A percentile compares a stretch with the other conserved stretches of the same genome.
Evolutionary conservation across 306 rosid genomes (phyloP).

Genomic region (Alnus glutinosa): DNA sequence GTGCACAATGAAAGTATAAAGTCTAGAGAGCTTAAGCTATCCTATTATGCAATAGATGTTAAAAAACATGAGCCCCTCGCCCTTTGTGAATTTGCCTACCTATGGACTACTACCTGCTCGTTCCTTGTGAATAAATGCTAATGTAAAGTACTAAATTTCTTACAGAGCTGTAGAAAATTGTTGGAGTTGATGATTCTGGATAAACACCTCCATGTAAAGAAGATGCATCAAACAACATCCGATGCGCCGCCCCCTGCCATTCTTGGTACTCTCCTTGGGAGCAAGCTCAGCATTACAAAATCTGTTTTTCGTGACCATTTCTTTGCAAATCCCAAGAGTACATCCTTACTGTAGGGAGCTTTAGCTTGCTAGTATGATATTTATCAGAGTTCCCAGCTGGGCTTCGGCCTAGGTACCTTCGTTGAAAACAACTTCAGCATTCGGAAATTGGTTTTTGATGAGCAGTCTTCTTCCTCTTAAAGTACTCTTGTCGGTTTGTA

Average conservation of each 20-base stretch:
- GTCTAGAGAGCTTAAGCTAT: neutral
- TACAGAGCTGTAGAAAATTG: slow-evolving; percentile 77
- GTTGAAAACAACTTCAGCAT: neutral
- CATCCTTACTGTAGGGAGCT: slow-evolving; percentile 54
- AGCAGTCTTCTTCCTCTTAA: neutral
- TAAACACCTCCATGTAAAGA: slow-evolving; percentile 64
- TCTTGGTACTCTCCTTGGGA: slow-evolving; percentile 54
- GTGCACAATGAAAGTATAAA: slow-evolving; percentile 22
- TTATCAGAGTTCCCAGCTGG: neutral
- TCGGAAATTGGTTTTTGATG: neutral
- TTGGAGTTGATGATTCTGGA: slow-evolving; percentile 84
- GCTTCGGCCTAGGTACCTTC: neutral
- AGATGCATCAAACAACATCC: slow-evolving; percentile 61
- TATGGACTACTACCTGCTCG: neutral
- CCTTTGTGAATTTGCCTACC: neutral
- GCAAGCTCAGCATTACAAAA: slow-evolving; percentile 43
- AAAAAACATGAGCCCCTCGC: neutral
- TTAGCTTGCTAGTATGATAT: neutral
- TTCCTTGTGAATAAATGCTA: slow-evolving; percentile 21
- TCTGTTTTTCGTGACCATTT: slow-evolving; percentile 57
- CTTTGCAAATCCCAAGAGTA: slow-evolving; percentile 82
- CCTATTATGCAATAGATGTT: neutral
- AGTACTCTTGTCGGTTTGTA: too few species aligned
- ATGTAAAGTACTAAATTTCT: slow-evolving; percentile 22
- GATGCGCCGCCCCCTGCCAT: slow-evolving; percentile 45